A percentile compares a stretch with the other conserved stretches of the same genome.
Evolutionary conservation across 306 rosid genomes (phyloP).

Genomic region (Heteromeles arbutifolia): DNA sequence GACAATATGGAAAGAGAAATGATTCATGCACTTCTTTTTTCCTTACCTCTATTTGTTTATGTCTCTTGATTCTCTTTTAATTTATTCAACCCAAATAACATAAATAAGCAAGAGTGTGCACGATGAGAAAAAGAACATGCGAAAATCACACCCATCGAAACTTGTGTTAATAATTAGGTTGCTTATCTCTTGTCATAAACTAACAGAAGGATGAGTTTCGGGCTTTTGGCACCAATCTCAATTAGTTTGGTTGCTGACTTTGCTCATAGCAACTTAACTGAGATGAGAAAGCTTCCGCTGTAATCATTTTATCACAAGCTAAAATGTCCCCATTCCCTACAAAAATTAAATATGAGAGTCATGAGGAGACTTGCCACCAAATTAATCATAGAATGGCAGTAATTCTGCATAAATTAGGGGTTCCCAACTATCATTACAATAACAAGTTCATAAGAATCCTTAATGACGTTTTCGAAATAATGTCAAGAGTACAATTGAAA

Average conservation of each 20-base stretch:
- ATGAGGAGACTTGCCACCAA: not conserved
- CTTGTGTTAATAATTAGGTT: not conserved
- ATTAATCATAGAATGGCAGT: not conserved
- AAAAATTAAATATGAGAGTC: not conserved
- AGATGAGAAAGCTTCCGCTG: not conserved
- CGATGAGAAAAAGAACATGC: no score
- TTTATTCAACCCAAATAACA: no score
- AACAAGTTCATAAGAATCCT: not conserved
- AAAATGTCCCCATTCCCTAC: not conserved
- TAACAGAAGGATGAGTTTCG: not conserved
- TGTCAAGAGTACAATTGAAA: not conserved
- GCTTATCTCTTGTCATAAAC: not conserved
- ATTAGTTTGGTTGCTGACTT: not conserved
- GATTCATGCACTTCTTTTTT: no score
- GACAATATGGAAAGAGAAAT: no score
- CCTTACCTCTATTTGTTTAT: no score
- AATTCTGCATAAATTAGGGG: not conserved
- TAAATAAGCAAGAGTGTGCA: no score
- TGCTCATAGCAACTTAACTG: not conserved
- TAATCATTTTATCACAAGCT: not conserved
- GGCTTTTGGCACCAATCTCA: not conserved
- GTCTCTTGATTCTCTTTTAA: no score
- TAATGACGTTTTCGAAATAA: not conserved
- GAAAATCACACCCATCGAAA: not conserved
- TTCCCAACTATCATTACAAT: not conserved